These are phyloP conservation scores for Neonectria faginata DNA, from an alignment of 2,329 filamentous ascomycete species.

Conservation along the genomic window DNA sequence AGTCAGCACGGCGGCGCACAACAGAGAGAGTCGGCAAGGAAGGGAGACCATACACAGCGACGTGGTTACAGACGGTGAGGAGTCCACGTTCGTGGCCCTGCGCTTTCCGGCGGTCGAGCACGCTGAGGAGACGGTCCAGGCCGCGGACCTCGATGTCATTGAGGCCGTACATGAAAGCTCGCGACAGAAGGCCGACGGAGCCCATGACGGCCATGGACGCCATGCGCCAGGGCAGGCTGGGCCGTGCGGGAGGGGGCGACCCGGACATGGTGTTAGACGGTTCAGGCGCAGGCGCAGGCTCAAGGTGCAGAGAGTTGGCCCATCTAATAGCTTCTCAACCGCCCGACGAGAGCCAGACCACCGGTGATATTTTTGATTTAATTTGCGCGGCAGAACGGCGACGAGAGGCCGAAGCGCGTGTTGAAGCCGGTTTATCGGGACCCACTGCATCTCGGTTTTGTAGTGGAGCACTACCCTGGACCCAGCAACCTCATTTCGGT, in stretches of 20 bases:
- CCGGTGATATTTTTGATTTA: not conserved
- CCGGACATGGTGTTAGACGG: slow-evolving; percentile 34
- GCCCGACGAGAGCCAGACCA: slow-evolving; percentile 4
- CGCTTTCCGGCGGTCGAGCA: slow-evolving; percentile 78
- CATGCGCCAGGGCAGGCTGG: slow-evolving; percentile 76
- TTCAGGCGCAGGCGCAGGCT: not conserved
- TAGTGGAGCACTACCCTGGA: slow-evolving; percentile 1
- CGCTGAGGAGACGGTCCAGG: slow-evolving; percentile 77
- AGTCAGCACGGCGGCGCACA: slow-evolving; percentile 17
- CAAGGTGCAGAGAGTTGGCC: not conserved
- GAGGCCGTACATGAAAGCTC: slow-evolving; percentile 79
- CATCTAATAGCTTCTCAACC: slow-evolving; percentile 1
- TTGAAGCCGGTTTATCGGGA: slow-evolving; percentile 6
- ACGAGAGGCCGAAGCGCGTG: not conserved
- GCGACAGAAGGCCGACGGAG: slow-evolving; percentile 75
- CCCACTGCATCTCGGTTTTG: not conserved
- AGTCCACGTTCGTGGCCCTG: slow-evolving; percentile 78
- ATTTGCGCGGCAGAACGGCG: slow-evolving; percentile 7
- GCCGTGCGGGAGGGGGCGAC: slow-evolving; percentile 53
- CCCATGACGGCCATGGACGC: slow-evolving; percentile 82
- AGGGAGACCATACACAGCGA: slow-evolving; percentile 52
- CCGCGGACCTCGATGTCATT: slow-evolving; percentile 83
- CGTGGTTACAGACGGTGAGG: slow-evolving; percentile 73
- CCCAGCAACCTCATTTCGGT: not conserved
- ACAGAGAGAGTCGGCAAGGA: not conserved